Evolutionary conservation across 345 rosid genomes (phyloP).

Genomic region (Eucalyptus regnans): DNA sequence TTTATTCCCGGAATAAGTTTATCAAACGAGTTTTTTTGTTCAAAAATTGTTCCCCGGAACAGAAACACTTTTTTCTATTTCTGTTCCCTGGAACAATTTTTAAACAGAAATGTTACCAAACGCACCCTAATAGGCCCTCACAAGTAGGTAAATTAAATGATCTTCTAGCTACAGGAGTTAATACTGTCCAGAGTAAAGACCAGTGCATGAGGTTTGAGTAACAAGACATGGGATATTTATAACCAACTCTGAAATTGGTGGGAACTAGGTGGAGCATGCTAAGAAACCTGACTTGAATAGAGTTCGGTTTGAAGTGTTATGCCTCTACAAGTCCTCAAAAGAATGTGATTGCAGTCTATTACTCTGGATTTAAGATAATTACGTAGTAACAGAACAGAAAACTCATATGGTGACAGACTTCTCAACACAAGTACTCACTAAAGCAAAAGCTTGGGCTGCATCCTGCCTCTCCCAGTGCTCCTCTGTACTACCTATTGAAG

Average conservation of each 20-base stretch:
- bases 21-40: too few species aligned
- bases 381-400: not conserved
- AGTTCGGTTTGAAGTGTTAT: not conserved
- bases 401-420: not conserved
- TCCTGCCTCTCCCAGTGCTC: constrained; percentile 79
- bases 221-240: not conserved
- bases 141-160: not conserved
- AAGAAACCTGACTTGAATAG: not conserved
- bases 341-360: not conserved
- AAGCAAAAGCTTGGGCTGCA: constrained; percentile 73
- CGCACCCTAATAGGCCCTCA: not conserved
- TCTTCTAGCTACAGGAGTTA: not conserved
- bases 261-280: not conserved
- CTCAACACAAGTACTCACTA: constrained; percentile 23
- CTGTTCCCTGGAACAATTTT: too few species aligned
- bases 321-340: not conserved
- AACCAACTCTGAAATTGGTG: not conserved
- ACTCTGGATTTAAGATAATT: not conserved
- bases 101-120: too few species aligned
- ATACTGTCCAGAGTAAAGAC: not conserved
- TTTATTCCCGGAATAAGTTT: too few species aligned
- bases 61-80: too few species aligned
- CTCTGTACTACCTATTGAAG: constrained; percentile 58
- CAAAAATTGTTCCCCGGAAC: too few species aligned
- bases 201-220: not conserved